phyloP scores from a whole-genome alignment of 257 asterid species.

The Petunia axillaris region DNA sequence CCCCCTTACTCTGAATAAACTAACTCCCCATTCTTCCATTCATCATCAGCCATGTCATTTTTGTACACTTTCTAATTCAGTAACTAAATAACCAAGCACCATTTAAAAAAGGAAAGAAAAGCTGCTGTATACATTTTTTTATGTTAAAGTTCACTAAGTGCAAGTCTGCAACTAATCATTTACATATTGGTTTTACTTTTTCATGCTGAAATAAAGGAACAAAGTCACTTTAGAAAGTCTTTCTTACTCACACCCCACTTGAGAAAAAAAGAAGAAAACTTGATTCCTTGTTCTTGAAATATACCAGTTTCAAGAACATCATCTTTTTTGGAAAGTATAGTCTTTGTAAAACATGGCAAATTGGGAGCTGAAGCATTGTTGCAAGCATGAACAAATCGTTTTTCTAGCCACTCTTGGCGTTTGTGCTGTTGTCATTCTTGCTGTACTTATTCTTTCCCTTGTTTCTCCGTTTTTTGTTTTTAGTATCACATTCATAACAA shows the following conservation, averaged over 20 bases:
- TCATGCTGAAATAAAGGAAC: background rate
- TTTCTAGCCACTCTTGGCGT: slow-evolving; percentile 49
- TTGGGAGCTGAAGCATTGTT: slow-evolving; percentile 55
- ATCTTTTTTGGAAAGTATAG: background rate
- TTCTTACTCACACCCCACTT: background rate
- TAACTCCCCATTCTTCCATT: background rate
- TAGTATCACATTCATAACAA: background rate
- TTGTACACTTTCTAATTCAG: background rate
- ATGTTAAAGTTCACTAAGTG: slow-evolving; percentile 8
- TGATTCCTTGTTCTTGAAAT: slow-evolving; percentile 2
- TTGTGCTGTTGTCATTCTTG: slow-evolving; percentile 51
- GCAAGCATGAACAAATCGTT: slow-evolving; percentile 53
- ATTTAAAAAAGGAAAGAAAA: no score
- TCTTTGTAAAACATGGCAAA: slow-evolving; percentile 38
- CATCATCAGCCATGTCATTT: background rate
- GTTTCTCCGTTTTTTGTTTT: background rate
- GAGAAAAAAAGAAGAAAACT: background rate
- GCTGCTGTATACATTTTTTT: background rate
- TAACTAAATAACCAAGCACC: background rate
- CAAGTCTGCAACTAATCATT: slow-evolving; percentile 5
- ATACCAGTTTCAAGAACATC: background rate
- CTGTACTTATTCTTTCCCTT: slow-evolving; percentile 31
- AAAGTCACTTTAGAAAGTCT: slow-evolving; percentile 17
- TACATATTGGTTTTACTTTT: background rate
- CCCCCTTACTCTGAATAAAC: slow-evolving; percentile 10